A percentile compares a stretch with the other conserved stretches of the same genome.
Evolutionary conservation across 306 rosid genomes (phyloP).

Genomic region (Rubus idaeus): DNA sequence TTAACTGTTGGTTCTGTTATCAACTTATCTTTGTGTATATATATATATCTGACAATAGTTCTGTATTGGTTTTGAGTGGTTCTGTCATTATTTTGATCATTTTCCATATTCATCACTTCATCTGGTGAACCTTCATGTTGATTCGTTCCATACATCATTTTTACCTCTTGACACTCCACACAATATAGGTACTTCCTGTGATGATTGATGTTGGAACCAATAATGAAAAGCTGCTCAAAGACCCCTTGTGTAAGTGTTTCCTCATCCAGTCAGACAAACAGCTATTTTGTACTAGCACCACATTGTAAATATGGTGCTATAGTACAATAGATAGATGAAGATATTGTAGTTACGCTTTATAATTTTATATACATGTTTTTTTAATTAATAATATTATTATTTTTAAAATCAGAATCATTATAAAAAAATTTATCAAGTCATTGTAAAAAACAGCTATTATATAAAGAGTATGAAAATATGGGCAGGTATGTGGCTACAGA

Average conservation of each 20-base stretch:
- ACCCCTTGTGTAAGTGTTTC: conserved; percentile 73
- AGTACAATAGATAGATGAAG: neutral
- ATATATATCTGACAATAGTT: neutral
- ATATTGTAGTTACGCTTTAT: neutral
- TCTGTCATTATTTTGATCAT: conserved; percentile 1
- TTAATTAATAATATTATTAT: neutral
- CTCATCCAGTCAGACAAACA: conserved; percentile 8
- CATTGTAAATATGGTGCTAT: neutral
- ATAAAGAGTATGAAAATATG: neutral
- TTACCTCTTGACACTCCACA: neutral
- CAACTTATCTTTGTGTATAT: too few species aligned
- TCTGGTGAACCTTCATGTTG: conserved; percentile 7
- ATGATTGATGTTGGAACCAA: conserved; percentile 99
- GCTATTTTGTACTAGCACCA: neutral
- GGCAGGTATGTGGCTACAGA: neutral
- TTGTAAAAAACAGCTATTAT: neutral
- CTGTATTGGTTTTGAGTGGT: neutral
- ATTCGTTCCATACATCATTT: neutral
- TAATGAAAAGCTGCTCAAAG: conserved; percentile 76
- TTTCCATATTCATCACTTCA: conserved; percentile 3
- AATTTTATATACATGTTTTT: neutral
- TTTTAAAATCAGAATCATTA: neutral
- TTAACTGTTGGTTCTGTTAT: neutral
- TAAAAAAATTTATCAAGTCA: neutral
- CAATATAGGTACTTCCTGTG: conserved; percentile 84